phyloP scores from a whole-genome alignment of 140 eudicot species.

The Ambrosia hybrid region DNA sequence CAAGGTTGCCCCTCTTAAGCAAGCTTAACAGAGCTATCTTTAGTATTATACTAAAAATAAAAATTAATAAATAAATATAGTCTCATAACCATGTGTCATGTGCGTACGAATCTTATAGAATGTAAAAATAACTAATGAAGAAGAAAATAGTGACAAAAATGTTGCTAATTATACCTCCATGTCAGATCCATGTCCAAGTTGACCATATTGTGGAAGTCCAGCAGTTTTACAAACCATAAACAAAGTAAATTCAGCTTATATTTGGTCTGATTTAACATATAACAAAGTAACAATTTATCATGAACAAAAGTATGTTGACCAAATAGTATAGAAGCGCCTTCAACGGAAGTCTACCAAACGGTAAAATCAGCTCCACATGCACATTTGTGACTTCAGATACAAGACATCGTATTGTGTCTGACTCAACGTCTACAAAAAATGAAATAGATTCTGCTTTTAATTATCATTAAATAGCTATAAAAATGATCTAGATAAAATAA shows the following conservation, averaged over 20 bases:
- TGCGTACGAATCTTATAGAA: too few species aligned
- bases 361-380: constrained; percentile 96
- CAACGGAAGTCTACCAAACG: constrained; percentile 82
- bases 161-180: constrained; percentile 62
- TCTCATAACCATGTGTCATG: too few species aligned
- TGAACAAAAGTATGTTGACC: constrained; percentile 27
- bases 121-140: too few species aligned
- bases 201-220: constrained; percentile 99
- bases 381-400: constrained; percentile 64
- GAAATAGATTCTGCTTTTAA: background rate
- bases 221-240: constrained; percentile 67
- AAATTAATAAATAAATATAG: too few species aligned
- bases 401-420: constrained; percentile 73
- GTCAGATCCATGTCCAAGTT: constrained; percentile 96
- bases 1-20: constrained; percentile 96
- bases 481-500: background rate
- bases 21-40: constrained; percentile 94
- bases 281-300: background rate
- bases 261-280: background rate
- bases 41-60: constrained; percentile 72
- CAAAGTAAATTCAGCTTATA: background rate
- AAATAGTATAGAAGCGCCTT: constrained; percentile 90
- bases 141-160: background rate
- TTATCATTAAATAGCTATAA: background rate
- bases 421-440: constrained; percentile 58